Evolutionary conservation across 1,284 basidiomycete genomes (phyloP).

Genomic region (Ustilago shanxiensis): DNA sequence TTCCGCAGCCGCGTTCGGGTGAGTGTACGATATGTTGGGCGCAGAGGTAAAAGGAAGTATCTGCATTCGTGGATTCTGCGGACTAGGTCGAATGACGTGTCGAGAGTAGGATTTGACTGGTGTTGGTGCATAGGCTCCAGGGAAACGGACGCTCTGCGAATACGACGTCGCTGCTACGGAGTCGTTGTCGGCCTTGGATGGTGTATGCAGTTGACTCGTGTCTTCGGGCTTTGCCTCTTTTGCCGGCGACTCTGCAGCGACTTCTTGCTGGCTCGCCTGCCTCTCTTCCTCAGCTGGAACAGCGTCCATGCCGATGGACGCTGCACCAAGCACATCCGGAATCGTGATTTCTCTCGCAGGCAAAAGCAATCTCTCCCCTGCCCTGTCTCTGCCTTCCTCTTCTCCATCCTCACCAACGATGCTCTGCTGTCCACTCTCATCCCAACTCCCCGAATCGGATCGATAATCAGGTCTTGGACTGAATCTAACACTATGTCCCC

Average conservation of each 20-base stretch:
- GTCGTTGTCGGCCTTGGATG: slow-evolving; percentile 4
- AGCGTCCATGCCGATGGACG: neutral
- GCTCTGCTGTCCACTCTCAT: slow-evolving; percentile 25
- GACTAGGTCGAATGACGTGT: slow-evolving; percentile 42
- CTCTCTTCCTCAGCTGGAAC: neutral
- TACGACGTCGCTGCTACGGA: slow-evolving; percentile 13
- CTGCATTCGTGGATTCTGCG: slow-evolving; percentile 16
- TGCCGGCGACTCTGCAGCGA: slow-evolving; percentile 3
- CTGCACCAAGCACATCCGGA: slow-evolving; percentile 24
- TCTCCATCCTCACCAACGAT: neutral
- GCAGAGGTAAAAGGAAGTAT: neutral
- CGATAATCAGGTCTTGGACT: slow-evolving; percentile 49
- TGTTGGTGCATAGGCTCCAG: slow-evolving; percentile 33
- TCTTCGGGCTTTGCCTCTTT: slow-evolving; percentile 7
- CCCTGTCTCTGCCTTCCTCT: slow-evolving; percentile 13
- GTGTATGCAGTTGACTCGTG: slow-evolving; percentile 32
- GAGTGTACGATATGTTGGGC: neutral
- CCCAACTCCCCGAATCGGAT: slow-evolving; percentile 52
- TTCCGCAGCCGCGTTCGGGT: neutral
- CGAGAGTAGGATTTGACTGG: slow-evolving; percentile 33
- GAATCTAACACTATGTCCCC: slow-evolving; percentile 44
- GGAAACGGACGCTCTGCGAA: slow-evolving; percentile 32
- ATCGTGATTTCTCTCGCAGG: slow-evolving; percentile 26
- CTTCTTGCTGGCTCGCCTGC: neutral
- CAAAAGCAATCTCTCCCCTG: slow-evolving; percentile 16